Evolutionary conservation across 2,329 filamentous ascomycete genomes (phyloP).

Genomic region (Dothideomycetes sp.): DNA sequence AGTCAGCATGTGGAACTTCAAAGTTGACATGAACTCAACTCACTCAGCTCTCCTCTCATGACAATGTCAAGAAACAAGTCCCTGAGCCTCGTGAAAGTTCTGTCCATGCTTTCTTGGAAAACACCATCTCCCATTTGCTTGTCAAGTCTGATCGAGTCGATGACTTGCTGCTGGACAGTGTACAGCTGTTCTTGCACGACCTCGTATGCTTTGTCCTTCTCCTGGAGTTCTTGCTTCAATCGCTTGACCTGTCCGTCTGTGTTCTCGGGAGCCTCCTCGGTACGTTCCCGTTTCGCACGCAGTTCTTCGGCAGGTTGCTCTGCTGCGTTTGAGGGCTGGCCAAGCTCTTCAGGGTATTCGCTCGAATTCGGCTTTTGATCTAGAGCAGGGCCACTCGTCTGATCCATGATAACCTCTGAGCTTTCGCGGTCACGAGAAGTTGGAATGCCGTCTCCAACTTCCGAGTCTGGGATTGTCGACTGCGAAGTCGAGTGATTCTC

Average conservation of each 20-base stretch:
- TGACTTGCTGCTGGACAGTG: not conserved
- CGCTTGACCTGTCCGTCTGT: not conserved
- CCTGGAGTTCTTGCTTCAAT: not conserved
- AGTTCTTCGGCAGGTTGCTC: no score
- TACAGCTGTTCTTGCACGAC: not conserved
- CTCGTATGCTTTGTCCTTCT: not conserved
- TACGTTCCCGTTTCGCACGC: no score
- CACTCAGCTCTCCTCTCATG: not conserved
- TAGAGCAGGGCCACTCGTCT: no score
- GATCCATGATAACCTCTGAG: no score
- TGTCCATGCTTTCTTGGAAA: not conserved
- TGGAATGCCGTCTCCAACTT: no score
- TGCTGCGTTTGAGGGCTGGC: no score
- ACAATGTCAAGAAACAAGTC: not conserved
- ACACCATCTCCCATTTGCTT: not conserved
- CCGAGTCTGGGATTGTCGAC: no score
- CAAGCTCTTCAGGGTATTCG: no score
- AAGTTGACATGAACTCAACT: not conserved
- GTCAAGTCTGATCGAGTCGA: slow-evolving; percentile 1
- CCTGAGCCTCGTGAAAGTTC: not conserved
- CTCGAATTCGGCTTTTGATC: no score
- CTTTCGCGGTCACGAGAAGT: no score
- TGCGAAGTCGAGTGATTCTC: no score
- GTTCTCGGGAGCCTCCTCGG: no score
- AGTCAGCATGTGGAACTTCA: not conserved